Percentiles rank a stretch among this genome's conserved stretches.
These are phyloP conservation scores for Pyrenophora tritici-repentis DNA, from an alignment of 2,329 filamentous ascomycete species.

Conservation along the genomic window DNA sequence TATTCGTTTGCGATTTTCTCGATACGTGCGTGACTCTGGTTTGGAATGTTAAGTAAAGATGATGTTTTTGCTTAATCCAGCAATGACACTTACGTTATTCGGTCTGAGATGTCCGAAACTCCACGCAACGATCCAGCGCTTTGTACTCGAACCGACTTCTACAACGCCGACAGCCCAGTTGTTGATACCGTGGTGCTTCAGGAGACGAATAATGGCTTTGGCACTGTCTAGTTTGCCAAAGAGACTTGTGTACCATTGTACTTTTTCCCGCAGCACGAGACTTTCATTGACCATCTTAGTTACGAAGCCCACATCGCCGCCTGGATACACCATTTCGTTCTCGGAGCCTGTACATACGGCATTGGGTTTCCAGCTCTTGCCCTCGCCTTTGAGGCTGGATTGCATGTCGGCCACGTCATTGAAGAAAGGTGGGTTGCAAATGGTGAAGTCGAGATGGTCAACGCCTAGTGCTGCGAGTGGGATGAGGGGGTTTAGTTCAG, in stretches of 20 bases:
- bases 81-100: slow-evolving; percentile 47
- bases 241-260: slow-evolving; percentile 92
- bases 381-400: slow-evolving; percentile 59
- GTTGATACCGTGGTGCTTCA: slow-evolving; percentile 61
- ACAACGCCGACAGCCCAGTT: slow-evolving; percentile 87
- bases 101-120: slow-evolving; percentile 75
- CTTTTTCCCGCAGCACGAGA: slow-evolving; percentile 59
- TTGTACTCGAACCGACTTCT: slow-evolving; percentile 74
- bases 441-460: slow-evolving; percentile 75
- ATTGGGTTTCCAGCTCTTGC: slow-evolving; percentile 70
- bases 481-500: slow-evolving; percentile 62
- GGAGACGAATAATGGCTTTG: slow-evolving; percentile 63
- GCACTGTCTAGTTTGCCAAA: slow-evolving; percentile 78
- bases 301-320: slow-evolving; percentile 79
- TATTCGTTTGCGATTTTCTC: slow-evolving; percentile 55
- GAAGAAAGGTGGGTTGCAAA: slow-evolving; percentile 97
- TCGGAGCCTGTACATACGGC: slow-evolving; percentile 77
- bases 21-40: slow-evolving; percentile 32
- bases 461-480: slow-evolving; percentile 62
- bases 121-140: slow-evolving; percentile 88
- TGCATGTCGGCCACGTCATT: slow-evolving; percentile 71
- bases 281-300: slow-evolving; percentile 73
- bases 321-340: slow-evolving; percentile 82
- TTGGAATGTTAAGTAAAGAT: too few relatives aligned
- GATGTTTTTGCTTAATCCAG: too few relatives aligned